Conservation (phyloP, 2,329 filamentous ascomycete species). For the Pyrenophora teres region DNA sequence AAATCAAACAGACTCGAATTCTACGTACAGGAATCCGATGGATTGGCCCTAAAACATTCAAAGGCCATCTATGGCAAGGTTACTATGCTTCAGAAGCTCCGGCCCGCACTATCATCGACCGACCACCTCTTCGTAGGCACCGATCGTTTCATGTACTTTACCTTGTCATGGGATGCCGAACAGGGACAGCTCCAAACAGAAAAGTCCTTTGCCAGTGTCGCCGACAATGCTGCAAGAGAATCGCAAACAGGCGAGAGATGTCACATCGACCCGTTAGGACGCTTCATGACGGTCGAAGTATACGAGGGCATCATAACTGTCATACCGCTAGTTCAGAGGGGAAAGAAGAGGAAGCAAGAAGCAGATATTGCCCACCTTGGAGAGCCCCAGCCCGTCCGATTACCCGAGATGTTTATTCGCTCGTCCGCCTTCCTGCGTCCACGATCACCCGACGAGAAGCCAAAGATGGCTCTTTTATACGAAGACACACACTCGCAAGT, state of each 20-base stretch:
- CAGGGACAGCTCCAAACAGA: constrained; percentile 59
- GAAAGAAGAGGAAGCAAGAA: constrained; percentile 56
- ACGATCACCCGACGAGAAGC: constrained; percentile 54
- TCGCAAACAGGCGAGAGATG: constrained; percentile 83
- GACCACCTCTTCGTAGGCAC: constrained; percentile 94
- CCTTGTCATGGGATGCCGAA: constrained; percentile 76
- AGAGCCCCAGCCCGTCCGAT: constrained; percentile 64
- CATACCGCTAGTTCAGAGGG: constrained; percentile 62
- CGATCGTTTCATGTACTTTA: constrained; percentile 88
- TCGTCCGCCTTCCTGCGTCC: constrained; percentile 69
- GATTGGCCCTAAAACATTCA: constrained; percentile 65
- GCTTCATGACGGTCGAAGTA: constrained; percentile 68
- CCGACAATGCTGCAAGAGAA: constrained; percentile 68
- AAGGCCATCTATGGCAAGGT: constrained; percentile 83
- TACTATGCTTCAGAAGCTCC: constrained; percentile 80
- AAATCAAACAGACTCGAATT: constrained; percentile 87
- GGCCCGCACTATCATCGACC: constrained; percentile 71
- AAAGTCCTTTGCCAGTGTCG: constrained; percentile 63
- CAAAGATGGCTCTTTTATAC: constrained; percentile 68
- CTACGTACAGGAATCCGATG: constrained; percentile 70
- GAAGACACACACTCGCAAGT: constrained; percentile 64
- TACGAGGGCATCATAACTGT: constrained; percentile 71
- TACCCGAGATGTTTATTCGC: constrained; percentile 69
- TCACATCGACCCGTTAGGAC: constrained; percentile 78
- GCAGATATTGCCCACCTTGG: constrained; percentile 62